These are phyloP conservation scores for Umbelopsis sp. DNA, from an alignment of 192 early-diverging fungal species.

Conservation along the genomic window DNA sequence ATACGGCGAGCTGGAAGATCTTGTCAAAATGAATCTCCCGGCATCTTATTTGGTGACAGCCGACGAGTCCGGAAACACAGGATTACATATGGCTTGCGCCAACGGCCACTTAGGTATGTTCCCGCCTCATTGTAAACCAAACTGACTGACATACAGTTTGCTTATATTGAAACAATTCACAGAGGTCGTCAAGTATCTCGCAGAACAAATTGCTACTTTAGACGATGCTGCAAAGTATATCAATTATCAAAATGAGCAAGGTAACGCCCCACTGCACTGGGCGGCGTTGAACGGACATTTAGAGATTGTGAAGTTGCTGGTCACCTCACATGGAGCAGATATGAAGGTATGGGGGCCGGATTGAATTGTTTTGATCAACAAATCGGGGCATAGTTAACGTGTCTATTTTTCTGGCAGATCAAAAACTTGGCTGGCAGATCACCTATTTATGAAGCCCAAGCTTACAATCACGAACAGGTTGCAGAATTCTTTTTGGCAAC, in stretches of 20 bases:
- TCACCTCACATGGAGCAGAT: slow-evolving; percentile 61
- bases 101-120: slow-evolving; percentile 70
- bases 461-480: slow-evolving; percentile 49
- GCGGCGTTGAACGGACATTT: slow-evolving; percentile 81
- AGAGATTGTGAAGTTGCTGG: slow-evolving; percentile 63
- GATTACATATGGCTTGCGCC: slow-evolving; percentile 81
- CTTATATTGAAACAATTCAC: neutral
- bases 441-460: slow-evolving; percentile 54
- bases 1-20: slow-evolving; percentile 75
- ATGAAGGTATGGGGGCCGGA: slow-evolving; percentile 49
- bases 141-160: neutral
- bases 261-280: slow-evolving; percentile 83
- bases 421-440: slow-evolving; percentile 51
- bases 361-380: slow-evolving; percentile 7
- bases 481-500: slow-evolving; percentile 55
- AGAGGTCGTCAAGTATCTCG: slow-evolving; percentile 60
- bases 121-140: neutral
- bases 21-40: slow-evolving; percentile 45
- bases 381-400: neutral
- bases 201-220: slow-evolving; percentile 38
- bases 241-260: slow-evolving; percentile 61
- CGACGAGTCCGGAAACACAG: slow-evolving; percentile 63
- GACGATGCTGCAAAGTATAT: slow-evolving; percentile 32
- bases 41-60: slow-evolving; percentile 36
- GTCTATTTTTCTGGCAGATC: slow-evolving; percentile 35